Conservation (phyloP, 805 yeast species). For the Candida stauntonica region DNA sequence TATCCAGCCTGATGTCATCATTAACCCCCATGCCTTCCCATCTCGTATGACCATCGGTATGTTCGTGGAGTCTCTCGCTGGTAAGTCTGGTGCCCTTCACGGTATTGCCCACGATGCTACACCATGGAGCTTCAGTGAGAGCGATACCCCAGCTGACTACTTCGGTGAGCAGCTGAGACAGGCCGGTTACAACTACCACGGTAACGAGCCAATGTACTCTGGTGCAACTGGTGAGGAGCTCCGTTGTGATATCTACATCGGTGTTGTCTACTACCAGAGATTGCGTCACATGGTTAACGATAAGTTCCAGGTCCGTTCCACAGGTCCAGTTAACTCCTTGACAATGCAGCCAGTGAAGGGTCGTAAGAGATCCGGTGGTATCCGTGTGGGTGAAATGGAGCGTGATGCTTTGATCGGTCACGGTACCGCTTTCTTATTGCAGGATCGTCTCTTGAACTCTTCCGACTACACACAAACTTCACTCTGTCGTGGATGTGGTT, state of each 20-base stretch:
- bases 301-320: conserved; percentile 97
- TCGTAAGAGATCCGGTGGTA: conserved; percentile 98
- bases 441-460: conserved; percentile 91
- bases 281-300: conserved; percentile 99
- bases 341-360: conserved; percentile 99
- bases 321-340: conserved; percentile 95
- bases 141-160: conserved; percentile 94
- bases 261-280: conserved; percentile 96
- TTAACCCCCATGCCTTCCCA: conserved; percentile 99
- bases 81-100: conserved; percentile 96
- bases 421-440: conserved; percentile 92
- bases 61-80: conserved; percentile 98
- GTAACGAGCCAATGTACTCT: conserved; percentile 98
- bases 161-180: conserved; percentile 87
- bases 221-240: conserved; percentile 98
- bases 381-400: conserved; percentile 99
- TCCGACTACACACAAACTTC: conserved; percentile 93
- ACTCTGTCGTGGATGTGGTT: conserved; percentile 90
- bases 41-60: conserved; percentile 99
- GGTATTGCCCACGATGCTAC: conserved; percentile 97
- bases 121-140: conserved; percentile 90
- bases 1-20: conserved; percentile 95
- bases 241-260: conserved; percentile 92
- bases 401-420: conserved; percentile 98
- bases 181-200: conserved; percentile 96